phyloP scores from a whole-genome alignment of 306 rosid genomes.

The Ormosia emarginata region DNA sequence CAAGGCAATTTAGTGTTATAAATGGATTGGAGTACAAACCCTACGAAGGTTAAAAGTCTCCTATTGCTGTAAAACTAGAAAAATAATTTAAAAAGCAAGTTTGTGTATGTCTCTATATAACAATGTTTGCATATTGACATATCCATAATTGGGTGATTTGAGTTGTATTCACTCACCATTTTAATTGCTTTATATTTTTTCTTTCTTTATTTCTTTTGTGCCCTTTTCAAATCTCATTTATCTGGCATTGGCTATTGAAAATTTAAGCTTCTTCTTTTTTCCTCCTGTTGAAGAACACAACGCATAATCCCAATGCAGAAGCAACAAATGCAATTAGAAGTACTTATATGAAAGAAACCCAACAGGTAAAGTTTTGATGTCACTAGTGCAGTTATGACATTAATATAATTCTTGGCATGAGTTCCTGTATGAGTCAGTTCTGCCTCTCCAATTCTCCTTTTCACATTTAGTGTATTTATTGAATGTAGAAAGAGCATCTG shows the following conservation, averaged over 20 bases:
- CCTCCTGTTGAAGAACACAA: slow-evolving; percentile 11
- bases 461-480: neutral
- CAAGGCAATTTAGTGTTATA: neutral
- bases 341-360: slow-evolving; percentile 13
- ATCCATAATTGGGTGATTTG: neutral
- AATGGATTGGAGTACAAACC: neutral
- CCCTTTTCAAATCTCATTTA: neutral
- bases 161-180: neutral
- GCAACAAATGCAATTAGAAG: slow-evolving; percentile 13
- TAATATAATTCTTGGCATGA: neutral
- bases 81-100: neutral
- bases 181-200: neutral
- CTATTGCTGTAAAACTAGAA: neutral
- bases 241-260: neutral
- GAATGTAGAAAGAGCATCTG: neutral
- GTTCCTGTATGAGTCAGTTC: neutral
- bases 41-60: neutral
- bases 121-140: neutral
- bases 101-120: neutral
- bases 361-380: slow-evolving; percentile 25
- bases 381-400: neutral
- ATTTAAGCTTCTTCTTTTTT: neutral
- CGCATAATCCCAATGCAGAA: neutral
- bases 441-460: neutral
- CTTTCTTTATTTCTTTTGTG: neutral